These are phyloP conservation scores for Dichotomopilus funicola DNA, from an alignment of 2,329 filamentous ascomycete genomes.

Conservation along the genomic window DNA sequence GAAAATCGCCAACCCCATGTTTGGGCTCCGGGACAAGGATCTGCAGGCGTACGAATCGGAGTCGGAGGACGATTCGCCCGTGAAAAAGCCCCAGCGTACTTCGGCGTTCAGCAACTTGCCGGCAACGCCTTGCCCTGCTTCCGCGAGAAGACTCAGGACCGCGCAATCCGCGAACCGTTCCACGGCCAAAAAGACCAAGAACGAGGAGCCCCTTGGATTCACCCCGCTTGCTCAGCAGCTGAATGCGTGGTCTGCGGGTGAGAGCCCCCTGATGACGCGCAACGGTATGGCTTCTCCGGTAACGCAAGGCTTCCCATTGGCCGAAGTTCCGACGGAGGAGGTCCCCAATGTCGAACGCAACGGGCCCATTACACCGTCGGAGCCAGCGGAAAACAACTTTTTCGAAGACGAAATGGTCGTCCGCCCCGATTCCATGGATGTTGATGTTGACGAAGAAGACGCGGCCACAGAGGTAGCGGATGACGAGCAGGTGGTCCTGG, in stretches of 20 bases:
- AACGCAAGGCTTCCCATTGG: too few species aligned
- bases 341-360: too few species aligned
- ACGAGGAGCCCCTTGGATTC: conserved; percentile 42
- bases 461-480: conserved; percentile 27
- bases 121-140: conserved; percentile 37
- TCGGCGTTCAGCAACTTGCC: conserved; percentile 30
- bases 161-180: conserved; percentile 22
- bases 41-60: conserved; percentile 45
- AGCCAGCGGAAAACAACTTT: conserved; percentile 41
- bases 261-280: conserved; percentile 43
- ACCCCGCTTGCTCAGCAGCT: conserved; percentile 58
- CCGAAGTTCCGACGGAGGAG: too few species aligned
- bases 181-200: conserved; percentile 24
- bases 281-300: too few species aligned
- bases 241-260: conserved; percentile 52
- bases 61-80: conserved; percentile 46
- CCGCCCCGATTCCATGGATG: conserved; percentile 23
- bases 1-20: conserved; percentile 28
- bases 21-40: conserved; percentile 43
- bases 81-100: conserved; percentile 23
- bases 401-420: conserved; percentile 58
- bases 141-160: conserved; percentile 15
- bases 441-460: conserved; percentile 34
- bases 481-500: conserved; percentile 32
- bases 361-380: conserved; percentile 15